A percentile compares a stretch with the other conserved stretches of the same genome.
phyloP scores from a whole-genome alignment of 2,329 filamentous ascomycete genomes.

The Cercospora sojina region DNA sequence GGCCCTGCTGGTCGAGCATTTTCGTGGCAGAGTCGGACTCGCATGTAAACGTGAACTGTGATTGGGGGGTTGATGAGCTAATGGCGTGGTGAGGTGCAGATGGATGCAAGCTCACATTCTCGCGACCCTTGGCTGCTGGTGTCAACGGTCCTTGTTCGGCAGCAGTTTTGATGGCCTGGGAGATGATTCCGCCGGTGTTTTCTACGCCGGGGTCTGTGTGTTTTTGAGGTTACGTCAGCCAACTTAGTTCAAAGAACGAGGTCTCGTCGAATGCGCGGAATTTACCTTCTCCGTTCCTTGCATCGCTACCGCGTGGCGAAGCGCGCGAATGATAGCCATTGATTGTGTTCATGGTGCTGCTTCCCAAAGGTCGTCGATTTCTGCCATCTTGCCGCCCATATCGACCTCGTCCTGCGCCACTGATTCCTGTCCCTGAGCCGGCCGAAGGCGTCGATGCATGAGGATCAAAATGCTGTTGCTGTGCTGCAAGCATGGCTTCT shows the following conservation, averaged over 20 bases:
- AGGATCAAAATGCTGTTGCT: conserved; percentile 53
- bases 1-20: conserved; percentile 51
- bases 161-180: conserved; percentile 85
- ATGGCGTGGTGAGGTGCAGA: conserved; percentile 51
- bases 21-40: conserved; percentile 82
- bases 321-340: conserved; percentile 41
- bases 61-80: conserved; percentile 65
- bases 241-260: conserved; percentile 6
- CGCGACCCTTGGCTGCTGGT: conserved; percentile 64
- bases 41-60: conserved; percentile 95
- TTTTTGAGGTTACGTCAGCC: conserved; percentile 24
- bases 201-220: conserved; percentile 49
- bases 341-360: conserved; percentile 42
- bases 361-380: conserved; percentile 44
- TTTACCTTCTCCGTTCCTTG: conserved; percentile 28
- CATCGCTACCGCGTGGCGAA: conserved; percentile 23
- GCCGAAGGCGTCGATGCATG: conserved; percentile 50
- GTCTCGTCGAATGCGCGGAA: conserved; percentile 15
- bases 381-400: conserved; percentile 62
- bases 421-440: conserved; percentile 64
- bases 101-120: conserved; percentile 73
- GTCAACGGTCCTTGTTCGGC: conserved; percentile 63
- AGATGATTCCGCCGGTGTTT: conserved; percentile 70
- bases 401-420: conserved; percentile 79
- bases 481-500: conserved; percentile 39